phyloP scores from a whole-genome alignment of 768 basidiomycete species.

The Tremella yokohamensis region DNA sequence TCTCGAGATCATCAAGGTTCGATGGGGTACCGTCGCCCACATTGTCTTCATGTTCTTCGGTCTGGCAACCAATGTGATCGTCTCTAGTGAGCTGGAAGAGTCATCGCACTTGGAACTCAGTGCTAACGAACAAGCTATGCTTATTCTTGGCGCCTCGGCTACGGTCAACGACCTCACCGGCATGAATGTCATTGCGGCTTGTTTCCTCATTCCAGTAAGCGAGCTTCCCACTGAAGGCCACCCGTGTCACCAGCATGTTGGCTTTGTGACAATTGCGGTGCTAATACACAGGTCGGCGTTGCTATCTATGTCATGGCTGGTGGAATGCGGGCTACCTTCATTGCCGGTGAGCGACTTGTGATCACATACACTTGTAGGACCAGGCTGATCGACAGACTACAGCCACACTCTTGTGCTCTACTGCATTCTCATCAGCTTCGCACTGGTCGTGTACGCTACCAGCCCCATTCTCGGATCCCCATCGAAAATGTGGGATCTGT shows the following conservation, averaged over 20 bases:
- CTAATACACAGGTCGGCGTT: slow-evolving; percentile 64
- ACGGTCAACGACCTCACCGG: slow-evolving; percentile 85
- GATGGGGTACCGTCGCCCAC: slow-evolving; percentile 77
- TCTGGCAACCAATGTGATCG: slow-evolving; percentile 85
- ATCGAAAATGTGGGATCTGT: slow-evolving; percentile 70
- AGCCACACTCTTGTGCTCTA: slow-evolving; percentile 84
- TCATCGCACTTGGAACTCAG: too few species aligned
- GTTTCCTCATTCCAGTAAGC: slow-evolving; percentile 60
- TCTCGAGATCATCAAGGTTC: slow-evolving; percentile 72
- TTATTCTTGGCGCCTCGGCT: slow-evolving; percentile 60
- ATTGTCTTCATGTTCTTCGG: slow-evolving; percentile 82
- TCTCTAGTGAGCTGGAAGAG: slow-evolving; percentile 55
- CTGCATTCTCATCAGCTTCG: slow-evolving; percentile 70
- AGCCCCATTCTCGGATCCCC: slow-evolving; percentile 70
- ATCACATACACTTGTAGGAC: too few species aligned
- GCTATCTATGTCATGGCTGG: slow-evolving; percentile 63
- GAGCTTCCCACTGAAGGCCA: too few species aligned
- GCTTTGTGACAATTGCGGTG: too few species aligned
- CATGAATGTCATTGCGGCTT: slow-evolving; percentile 84
- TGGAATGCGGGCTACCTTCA: slow-evolving; percentile 50
- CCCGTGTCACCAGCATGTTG: too few species aligned
- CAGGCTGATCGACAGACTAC: slow-evolving; percentile 52
- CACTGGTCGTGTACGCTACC: slow-evolving; percentile 79
- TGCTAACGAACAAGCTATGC: slow-evolving; percentile 36
- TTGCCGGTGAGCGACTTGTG: slow-evolving; percentile 15